A percentile compares a stretch with the other conserved stretches of the same genome.
Evolutionary conservation across 495 filamentous ascomycete species (phyloP).

Genomic region (Cryomyces minteri): DNA sequence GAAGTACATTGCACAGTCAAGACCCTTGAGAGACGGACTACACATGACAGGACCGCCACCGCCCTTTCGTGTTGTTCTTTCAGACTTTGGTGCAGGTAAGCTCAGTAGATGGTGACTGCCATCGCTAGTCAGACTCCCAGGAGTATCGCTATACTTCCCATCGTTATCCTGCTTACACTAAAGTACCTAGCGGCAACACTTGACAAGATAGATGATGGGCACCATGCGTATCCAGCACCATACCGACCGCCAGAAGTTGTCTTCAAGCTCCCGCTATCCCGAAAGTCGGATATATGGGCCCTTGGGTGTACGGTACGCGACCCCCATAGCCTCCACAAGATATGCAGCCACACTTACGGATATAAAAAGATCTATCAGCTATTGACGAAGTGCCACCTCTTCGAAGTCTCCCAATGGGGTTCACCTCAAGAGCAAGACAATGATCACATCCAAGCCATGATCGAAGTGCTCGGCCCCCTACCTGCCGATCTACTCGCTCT

Average conservation of each 20-base stretch:
- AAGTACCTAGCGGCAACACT: not conserved
- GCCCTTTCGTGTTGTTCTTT: not conserved
- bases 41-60: not conserved
- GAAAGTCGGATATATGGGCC: not conserved
- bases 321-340: not conserved
- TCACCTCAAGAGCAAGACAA: not conserved
- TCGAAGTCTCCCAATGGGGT: not conserved
- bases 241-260: not conserved
- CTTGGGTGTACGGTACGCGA: not conserved
- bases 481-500: not conserved
- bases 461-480: not conserved
- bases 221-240: not conserved
- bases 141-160: not conserved
- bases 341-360: not conserved
- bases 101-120: not conserved
- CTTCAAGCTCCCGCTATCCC: not conserved
- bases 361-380: not conserved
- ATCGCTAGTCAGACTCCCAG: too few relatives aligned
- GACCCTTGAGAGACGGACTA: not conserved
- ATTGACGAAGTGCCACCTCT: not conserved
- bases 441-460: not conserved
- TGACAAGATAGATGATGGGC: not conserved
- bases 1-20: not conserved
- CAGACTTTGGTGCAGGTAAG: not conserved
- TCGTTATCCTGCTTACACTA: not conserved